A percentile compares a stretch with the other conserved stretches of the same genome.
These are phyloP conservation scores for Russula compacta DNA, from an alignment of 768 basidiomycete species.

Conservation along the genomic window DNA sequence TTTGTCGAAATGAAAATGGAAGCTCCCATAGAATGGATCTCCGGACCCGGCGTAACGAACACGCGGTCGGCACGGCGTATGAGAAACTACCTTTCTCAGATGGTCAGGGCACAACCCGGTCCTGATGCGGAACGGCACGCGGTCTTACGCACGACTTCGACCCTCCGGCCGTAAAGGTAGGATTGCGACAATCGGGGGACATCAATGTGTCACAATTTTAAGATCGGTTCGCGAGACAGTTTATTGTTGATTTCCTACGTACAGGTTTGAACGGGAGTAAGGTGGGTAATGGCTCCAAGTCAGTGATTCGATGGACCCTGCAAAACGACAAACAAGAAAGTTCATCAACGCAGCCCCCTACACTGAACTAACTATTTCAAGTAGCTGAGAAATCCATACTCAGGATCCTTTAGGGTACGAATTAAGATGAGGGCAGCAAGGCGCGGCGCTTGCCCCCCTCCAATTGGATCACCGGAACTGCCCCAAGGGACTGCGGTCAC, in stretches of 20 bases:
- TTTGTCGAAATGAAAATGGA: slow-evolving; percentile 13
- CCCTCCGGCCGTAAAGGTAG: not conserved
- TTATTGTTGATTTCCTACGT: not conserved
- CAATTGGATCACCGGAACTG: slow-evolving; percentile 3
- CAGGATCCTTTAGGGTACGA: not conserved
- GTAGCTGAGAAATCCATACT: slow-evolving; percentile 1
- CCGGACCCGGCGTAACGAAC: slow-evolving; percentile 4
- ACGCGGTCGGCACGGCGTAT: slow-evolving; percentile 9
- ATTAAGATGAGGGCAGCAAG: not conserved
- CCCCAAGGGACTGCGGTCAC: slow-evolving; percentile 11
- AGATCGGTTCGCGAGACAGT: not conserved
- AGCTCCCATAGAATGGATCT: not conserved
- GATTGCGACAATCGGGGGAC: not conserved
- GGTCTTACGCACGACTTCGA: not conserved
- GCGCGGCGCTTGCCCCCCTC: not conserved
- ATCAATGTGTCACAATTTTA: not conserved
- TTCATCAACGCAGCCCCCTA: not conserved
- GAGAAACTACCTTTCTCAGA: slow-evolving; percentile 7
- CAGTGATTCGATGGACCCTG: slow-evolving; percentile 2
- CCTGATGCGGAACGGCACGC: not conserved
- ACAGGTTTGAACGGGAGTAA: not conserved
- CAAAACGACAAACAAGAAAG: slow-evolving; percentile 1
- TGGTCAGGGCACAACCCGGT: not conserved
- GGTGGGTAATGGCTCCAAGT: not conserved
- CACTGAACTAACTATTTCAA: slow-evolving; percentile 8